phyloP scores from a whole-genome alignment of 768 basidiomycete genomes.

The Agaricus sinodeliciosus region DNA sequence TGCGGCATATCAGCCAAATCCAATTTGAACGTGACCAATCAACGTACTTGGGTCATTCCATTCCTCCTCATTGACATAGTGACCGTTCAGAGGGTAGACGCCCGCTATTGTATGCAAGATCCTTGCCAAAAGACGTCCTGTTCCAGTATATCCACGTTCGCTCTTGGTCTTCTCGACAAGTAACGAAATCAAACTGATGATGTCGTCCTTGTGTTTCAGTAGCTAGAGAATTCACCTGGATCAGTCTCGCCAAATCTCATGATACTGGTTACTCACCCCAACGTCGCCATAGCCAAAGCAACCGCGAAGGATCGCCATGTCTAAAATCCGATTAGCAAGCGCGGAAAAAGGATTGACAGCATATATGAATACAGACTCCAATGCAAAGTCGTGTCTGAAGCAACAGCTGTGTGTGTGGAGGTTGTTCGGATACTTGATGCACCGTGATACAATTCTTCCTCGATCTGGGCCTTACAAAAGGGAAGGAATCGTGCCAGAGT shows the following conservation, averaged over 20 bases:
- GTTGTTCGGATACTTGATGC: conserved; percentile 84
- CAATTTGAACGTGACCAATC: neutral
- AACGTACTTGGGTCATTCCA: conserved; percentile 70
- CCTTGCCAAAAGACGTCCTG: conserved; percentile 71
- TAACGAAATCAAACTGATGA: conserved; percentile 55
- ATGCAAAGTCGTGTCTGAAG: conserved; percentile 85
- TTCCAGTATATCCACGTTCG: conserved; percentile 82
- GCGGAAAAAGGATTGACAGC: neutral
- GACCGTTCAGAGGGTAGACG: conserved; percentile 70
- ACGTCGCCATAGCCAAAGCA: conserved; percentile 71
- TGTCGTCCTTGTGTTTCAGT: conserved; percentile 57
- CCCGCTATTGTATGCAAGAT: conserved; percentile 69
- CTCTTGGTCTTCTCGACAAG: conserved; percentile 78
- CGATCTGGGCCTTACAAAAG: conserved; percentile 68
- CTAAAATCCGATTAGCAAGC: conserved; percentile 27
- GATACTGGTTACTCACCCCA: conserved; percentile 35
- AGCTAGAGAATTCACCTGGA: conserved; percentile 35
- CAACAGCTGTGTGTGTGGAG: conserved; percentile 62
- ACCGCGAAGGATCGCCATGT: conserved; percentile 77
- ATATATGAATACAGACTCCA: conserved; percentile 59
- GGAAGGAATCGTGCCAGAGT: conserved; percentile 78
- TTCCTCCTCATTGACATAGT: conserved; percentile 77
- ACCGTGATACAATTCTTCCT: conserved; percentile 83
- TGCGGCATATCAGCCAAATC: conserved; percentile 9
- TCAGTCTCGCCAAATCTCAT: neutral